Evolutionary conservation across 305 asterid genomes (phyloP).

Genomic region (Plantago lanceolata): DNA sequence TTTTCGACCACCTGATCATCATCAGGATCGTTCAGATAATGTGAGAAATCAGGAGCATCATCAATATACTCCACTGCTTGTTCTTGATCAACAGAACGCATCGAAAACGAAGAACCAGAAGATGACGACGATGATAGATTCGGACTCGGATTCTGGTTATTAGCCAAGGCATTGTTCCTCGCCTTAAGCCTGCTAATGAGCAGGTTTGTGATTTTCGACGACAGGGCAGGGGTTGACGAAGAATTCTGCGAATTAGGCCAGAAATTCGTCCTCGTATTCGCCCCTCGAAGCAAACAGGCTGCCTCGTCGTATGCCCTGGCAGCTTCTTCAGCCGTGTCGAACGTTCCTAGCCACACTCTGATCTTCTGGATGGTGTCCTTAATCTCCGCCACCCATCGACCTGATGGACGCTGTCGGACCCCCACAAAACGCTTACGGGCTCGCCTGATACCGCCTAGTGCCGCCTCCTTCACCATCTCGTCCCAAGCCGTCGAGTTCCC

Average conservation of each 20-base stretch:
- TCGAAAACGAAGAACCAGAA: constrained; percentile 17
- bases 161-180: constrained; percentile 39
- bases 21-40: constrained; percentile 31
- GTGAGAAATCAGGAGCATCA: constrained; percentile 30
- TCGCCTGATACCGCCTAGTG: constrained; percentile 30
- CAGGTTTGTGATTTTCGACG: constrained; percentile 59
- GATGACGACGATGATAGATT: background rate
- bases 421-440: constrained; percentile 56
- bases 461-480: constrained; percentile 37
- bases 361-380: constrained; percentile 70
- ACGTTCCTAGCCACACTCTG: constrained; percentile 70
- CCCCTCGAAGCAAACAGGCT: constrained; percentile 61
- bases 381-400: constrained; percentile 80
- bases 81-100: constrained; percentile 15
- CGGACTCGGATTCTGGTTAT: constrained; percentile 1
- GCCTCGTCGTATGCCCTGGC: constrained; percentile 80
- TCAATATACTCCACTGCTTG: constrained; percentile 17
- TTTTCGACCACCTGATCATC: constrained; percentile 33
- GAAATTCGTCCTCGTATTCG: constrained; percentile 61
- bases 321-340: constrained; percentile 72
- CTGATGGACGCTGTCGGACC: constrained; percentile 66
- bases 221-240: constrained; percentile 46
- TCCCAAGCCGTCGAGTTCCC: constrained; percentile 19
- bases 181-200: constrained; percentile 63
- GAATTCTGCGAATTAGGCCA: constrained; percentile 35